Base-by-base conservation (phyloP, 495 filamentous ascomycete species). In the Talaromyces liani region DNA sequence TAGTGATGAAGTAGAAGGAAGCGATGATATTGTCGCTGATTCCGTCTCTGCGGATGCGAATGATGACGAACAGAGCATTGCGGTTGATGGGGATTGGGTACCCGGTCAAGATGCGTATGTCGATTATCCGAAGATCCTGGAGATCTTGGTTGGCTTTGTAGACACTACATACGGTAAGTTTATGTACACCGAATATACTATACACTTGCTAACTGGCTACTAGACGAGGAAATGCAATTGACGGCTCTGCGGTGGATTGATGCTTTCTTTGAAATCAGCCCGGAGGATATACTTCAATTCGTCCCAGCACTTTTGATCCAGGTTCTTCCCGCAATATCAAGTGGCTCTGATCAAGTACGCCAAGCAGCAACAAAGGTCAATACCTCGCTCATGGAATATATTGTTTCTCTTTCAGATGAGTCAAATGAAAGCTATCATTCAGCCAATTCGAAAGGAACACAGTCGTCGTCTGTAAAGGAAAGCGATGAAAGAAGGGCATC, bases 41-140 rank as follows among this genome's bases (percentile, higher is more conserved):
- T 83, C 77, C 1, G 87, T 85, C 39, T 89, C 87, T 2, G 82
- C 75, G 2, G 84, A 82, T 25, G 78, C 76, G 5, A 76, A 78
- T 31, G 80, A 82, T 45, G 87, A 87, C 27, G 87, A 89, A 24
- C 87, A 88, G 29, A 79, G 79, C 6, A 83, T 83, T 49, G 87
- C 77, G 12, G 68, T 81, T 47, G 93, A 97, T 65, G 93, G 91
- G 58, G 93, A 96, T 65, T 99, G 92, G 92, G 85, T 98, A 22
- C 95, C 95, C 0, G 95, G 95, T 3, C 94, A 98, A 78, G 95
- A 99, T 75, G 91, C 98, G 4, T 88, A 94, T 61, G 90, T 99
- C 60, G 93, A 98, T 74, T 88, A 96, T 74, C 87, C 90, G 61
- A 92, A 87, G 68, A 94, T 98, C 45, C 75, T 99, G 45, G 90